Evolutionary conservation across 306 rosid species (phyloP).

Genomic region (Cucumis hystrix): DNA sequence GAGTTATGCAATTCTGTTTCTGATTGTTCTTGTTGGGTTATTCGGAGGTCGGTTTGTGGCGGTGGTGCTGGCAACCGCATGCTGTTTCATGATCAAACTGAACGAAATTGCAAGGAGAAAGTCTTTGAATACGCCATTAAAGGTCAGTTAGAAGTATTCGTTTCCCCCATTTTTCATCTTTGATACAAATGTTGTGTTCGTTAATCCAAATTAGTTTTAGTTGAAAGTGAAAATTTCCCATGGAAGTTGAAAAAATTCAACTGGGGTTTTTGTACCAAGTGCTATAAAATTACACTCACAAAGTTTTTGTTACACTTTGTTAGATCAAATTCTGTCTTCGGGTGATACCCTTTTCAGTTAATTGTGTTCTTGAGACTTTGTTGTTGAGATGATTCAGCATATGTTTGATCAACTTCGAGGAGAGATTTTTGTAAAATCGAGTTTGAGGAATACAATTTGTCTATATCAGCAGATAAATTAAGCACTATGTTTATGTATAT

Average conservation of each 20-base stretch:
- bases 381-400: background rate
- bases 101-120: constrained; percentile 9
- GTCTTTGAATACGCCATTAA: background rate
- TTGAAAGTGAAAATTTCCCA: background rate
- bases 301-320: background rate
- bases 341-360: background rate
- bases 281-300: background rate
- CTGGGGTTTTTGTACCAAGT: background rate
- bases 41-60: constrained; percentile 45
- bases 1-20: constrained; percentile 21
- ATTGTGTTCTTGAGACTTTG: background rate
- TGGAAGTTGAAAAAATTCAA: background rate
- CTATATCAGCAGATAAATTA: background rate
- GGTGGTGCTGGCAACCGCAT: constrained; percentile 26
- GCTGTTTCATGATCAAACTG: constrained; percentile 39
- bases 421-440: too few species aligned
- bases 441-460: too few species aligned
- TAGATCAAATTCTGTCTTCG: background rate
- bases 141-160: background rate
- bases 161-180: background rate
- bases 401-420: background rate
- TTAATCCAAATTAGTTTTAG: background rate
- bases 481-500: background rate
- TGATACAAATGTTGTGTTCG: background rate
- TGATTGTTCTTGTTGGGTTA: constrained; percentile 53